Evolutionary conservation across 768 basidiomycete species (phyloP), one percentile per base, ranked within the genome.

Genomic region (Crassisporium funariophilum): DNA sequence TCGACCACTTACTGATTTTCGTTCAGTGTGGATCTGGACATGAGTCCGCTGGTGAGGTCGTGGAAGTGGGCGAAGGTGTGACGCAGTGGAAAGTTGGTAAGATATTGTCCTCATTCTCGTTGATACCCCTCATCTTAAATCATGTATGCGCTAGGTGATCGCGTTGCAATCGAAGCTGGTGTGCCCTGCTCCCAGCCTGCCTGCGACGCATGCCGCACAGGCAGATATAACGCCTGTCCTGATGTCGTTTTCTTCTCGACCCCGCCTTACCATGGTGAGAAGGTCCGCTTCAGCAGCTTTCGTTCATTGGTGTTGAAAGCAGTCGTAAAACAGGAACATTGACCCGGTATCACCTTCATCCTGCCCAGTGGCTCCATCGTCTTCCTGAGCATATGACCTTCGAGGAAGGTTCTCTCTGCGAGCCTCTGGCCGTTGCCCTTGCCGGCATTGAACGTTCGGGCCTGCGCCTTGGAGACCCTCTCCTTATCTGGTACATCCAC

Each of bases 111-210:
- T 12, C 21, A 10, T 34, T 7, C 21, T 38, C 19, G 37, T 38
- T 23, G 9, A n/a, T 22, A 38, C 15, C 36, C 24, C 24, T 35
- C 16, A 35, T 46, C 12, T 23, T 49, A 13, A 38, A 31, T 44
- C 43, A 31, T 16, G 16, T 31, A 31, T 5, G 17, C 4, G 17
- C 40, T 36, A 79, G 82, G 83, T 41, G 84, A 85, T 60, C 76
- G 82, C 31, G 83, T 86, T 24, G 84, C 83, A 1, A 81, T 86
- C 49, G 84, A 86, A 59, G 81, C 81, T 4, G 81, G 82, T n/a
- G 76, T 86, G 1, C 84, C 83, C 8, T 86, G 83, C 57, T 83
- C 79, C 22, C 76, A 78, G 49, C 74, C 82, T 16, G 64, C 77
- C 24, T 86, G 84, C 55, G 76, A 81, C 44, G 73, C 75, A 16